Base-by-base conservation (phyloP, 129 eudicot species). In the Solidago caesia region DNA sequence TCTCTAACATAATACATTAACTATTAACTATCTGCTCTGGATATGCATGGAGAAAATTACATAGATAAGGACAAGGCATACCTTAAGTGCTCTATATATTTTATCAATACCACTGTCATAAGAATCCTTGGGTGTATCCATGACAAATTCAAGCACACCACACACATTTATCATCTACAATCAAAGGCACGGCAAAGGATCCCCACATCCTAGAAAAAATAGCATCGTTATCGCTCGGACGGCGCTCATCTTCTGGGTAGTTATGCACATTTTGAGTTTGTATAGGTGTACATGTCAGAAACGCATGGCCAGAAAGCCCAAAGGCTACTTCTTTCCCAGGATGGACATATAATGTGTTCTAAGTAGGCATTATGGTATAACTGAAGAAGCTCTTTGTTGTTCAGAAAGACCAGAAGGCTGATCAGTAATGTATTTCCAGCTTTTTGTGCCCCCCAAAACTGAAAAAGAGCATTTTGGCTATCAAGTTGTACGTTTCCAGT, bases 121-220 rank as follows among this genome's bases (percentile, higher is more conserved):
- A 63, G 67, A 63, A 63, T 63, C 67, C 67, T 0, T 63, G n/a
- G 42, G 46, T 4, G 43, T 27, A 68, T 68, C 73, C 14, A 27
- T 12, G 43, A 68, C 73, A 48, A 68, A 46, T 58, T 68, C 44
- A 47, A 68, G 73, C 43, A 68, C 73, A 14, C 57, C 59, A 48
- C 21, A 48, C 59, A 48, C 59, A 26, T 48, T 1, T 29, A 11
- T 13, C 58, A 27, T 6, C 2, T 49, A 25, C 2, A 26, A 47
- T 27, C 60, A 48, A 13, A 27, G 60, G 59, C 2, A 68, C 60
- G n/a, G 47, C 44, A 2, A 49, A 49, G 29, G 62, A 70, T 53
- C 62, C 63, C 74, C 74, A 70, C 26, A 1, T 51, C 63, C 26
- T 7, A 49, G 16, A 10, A 33, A 51, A 52, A 7, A 70, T 29